Base-by-base conservation (phyloP, 352 stramenopile species). In the Pythium insidiosum region DNA sequence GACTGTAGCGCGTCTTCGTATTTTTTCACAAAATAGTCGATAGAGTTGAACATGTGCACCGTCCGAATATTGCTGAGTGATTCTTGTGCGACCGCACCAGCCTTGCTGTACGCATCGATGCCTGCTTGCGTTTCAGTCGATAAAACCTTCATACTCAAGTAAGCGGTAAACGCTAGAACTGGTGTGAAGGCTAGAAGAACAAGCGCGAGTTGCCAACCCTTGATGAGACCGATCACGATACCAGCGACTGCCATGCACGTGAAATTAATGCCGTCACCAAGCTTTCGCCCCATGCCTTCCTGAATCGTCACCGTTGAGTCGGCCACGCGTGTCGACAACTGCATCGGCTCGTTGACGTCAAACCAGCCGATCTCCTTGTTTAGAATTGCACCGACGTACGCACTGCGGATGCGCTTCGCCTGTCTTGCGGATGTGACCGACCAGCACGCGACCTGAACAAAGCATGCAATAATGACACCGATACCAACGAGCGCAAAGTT, bases 1-100 rank as follows among this genome's bases (percentile, higher is more conserved):
- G 59, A 25, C 4, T 48, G 36, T 18, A 91, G 38, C 3, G 75
- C 68, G 1, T 36, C 43, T 18, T 78, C 55, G 43, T 89, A 92
- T 40, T 88, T 86, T 24, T 16, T 21, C 10, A 68, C 54, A 28
- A 88, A 82, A 22, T 80, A 56, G 7, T 58, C 38, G 22, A 84
- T 70, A 1, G 76, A 62, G 46, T 84, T 87, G 63, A 89, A 84
- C 63, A 82, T 77, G 64, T 86, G 67, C 25, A 92, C 77, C 0
- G 78, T 90, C 18, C 73, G 73, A 4, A 87, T 64, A 35, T 87
- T 90, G 37, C 68, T 63, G 22, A 90, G 56, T 1, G 69, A 57
- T 26, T 91, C 81, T 40, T 94, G 74, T 1, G 75, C 75, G 18
- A 91, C 47, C 0, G 73, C 66, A 23, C 78, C 79, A 23, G 74